phyloP scores from a whole-genome alignment of 1,139 yeast genomes.

The Suhomyces guaymorum region DNA sequence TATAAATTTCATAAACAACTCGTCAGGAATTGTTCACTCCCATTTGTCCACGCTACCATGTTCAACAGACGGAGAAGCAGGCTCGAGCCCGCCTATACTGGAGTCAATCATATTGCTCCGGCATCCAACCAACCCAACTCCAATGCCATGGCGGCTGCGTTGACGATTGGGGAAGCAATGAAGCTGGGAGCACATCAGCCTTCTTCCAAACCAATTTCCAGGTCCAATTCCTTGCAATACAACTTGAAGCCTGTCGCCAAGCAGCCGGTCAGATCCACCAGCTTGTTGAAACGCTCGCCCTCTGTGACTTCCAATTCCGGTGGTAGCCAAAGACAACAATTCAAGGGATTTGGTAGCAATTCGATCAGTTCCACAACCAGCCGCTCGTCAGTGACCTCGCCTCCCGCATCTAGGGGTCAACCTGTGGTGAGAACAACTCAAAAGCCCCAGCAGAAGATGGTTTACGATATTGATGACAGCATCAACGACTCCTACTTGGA shows the following conservation, averaged over 20 bases:
- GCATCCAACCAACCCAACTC: slow-evolving; percentile 38
- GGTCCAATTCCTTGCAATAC: slow-evolving; percentile 19
- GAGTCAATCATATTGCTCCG: slow-evolving; percentile 43
- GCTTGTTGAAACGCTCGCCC: slow-evolving; percentile 10
- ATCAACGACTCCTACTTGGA: slow-evolving; percentile 33
- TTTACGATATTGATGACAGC: slow-evolving; percentile 32
- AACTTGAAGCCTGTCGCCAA: slow-evolving; percentile 15
- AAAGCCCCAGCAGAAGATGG: slow-evolving; percentile 10
- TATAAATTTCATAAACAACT: slow-evolving; percentile 1
- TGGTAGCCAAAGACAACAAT: slow-evolving; percentile 4
- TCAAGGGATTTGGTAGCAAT: slow-evolving; percentile 12
- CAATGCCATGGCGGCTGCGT: slow-evolving; percentile 50
- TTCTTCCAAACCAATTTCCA: slow-evolving; percentile 15
- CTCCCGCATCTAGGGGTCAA: slow-evolving; percentile 9
- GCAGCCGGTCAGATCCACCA: slow-evolving; percentile 1
- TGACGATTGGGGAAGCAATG: slow-evolving; percentile 42
- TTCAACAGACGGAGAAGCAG: slow-evolving; percentile 40
- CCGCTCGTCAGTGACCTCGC: slow-evolving; percentile 6
- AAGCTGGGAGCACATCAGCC: slow-evolving; percentile 19
- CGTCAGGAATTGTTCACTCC: neutral
- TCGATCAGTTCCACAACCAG: slow-evolving; percentile 17
- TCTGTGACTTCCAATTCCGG: slow-evolving; percentile 6
- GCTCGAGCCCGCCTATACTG: slow-evolving; percentile 44
- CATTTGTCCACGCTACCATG: slow-evolving; percentile 20
- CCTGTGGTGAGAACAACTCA: slow-evolving; percentile 7